Percentiles rank a stretch among this genome's conserved stretches.
These are phyloP conservation scores for Chaetomiaceae sp. DNA, from an alignment of 2,329 filamentous ascomycete species.

Conservation along the genomic window DNA sequence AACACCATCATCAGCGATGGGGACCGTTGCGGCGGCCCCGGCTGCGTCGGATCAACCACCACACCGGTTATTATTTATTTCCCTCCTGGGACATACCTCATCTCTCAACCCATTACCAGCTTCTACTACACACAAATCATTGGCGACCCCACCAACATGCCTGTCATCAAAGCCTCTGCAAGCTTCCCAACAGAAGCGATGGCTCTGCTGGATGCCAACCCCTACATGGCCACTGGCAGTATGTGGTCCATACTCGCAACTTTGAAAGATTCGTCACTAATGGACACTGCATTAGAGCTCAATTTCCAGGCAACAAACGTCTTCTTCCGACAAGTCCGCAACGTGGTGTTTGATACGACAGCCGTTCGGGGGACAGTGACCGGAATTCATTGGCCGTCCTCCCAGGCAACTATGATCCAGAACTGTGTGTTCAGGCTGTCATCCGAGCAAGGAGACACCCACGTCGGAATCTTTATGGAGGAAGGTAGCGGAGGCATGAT, in stretches of 20 bases:
- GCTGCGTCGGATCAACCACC: conserved; percentile 32
- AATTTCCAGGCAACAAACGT: conserved; percentile 55
- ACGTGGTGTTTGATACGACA: conserved; percentile 55
- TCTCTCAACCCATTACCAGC: conserved; percentile 64
- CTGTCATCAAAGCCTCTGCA: conserved; percentile 50
- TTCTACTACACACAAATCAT: conserved; percentile 78
- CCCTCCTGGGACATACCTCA: conserved; percentile 54
- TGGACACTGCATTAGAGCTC: conserved; percentile 23
- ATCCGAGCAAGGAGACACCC: conserved; percentile 41
- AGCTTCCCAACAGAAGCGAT: conserved; percentile 41
- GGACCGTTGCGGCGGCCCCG: conserved; percentile 39
- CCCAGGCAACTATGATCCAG: conserved; percentile 58
- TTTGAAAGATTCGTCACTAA: not conserved
- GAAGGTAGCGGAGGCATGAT: conserved; percentile 63
- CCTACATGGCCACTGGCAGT: conserved; percentile 33
- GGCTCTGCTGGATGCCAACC: conserved; percentile 46
- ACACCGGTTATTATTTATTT: conserved; percentile 31
- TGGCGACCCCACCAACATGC: conserved; percentile 59
- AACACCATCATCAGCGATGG: conserved; percentile 43
- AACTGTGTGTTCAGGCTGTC: conserved; percentile 55
- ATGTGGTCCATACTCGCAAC: not conserved
- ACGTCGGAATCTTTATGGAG: conserved; percentile 59
- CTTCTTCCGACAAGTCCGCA: conserved; percentile 57
- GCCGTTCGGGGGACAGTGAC: conserved; percentile 41
- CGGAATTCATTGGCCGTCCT: conserved; percentile 65